phyloP scores from a whole-genome alignment of 495 filamentous ascomycete species.

The Patellaria atrata region DNA sequence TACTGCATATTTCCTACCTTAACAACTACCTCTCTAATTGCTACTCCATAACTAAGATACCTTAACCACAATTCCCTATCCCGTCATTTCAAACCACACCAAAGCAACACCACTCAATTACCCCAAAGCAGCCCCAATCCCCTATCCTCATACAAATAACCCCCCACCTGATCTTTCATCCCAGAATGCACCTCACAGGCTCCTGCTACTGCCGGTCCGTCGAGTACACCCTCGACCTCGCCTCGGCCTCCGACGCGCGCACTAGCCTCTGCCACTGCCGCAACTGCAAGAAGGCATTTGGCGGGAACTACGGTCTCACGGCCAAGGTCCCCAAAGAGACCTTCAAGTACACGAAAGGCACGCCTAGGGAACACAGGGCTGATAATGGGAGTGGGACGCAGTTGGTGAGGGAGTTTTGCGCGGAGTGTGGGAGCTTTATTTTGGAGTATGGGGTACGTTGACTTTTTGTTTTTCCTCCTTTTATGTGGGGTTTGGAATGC shows the following conservation, averaged over 20 bases:
- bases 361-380: constrained; percentile 36
- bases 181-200: constrained; percentile 25
- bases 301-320: constrained; percentile 47
- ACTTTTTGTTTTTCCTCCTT: neutral
- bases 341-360: constrained; percentile 20
- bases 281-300: constrained; percentile 54
- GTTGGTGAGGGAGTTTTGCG: constrained; percentile 50
- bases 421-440: constrained; percentile 45
- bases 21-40: no score
- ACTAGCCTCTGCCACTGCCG: constrained; percentile 52
- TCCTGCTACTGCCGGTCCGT: constrained; percentile 37
- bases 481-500: no score
- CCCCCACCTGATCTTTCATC: no score
- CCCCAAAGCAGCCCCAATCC: no score
- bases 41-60: no score
- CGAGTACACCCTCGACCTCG: constrained; percentile 33
- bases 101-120: no score
- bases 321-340: constrained; percentile 39
- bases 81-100: no score
- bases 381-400: constrained; percentile 41
- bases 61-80: no score
- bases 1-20: no score
- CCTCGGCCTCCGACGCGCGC: constrained; percentile 39
- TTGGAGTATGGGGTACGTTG: constrained; percentile 46
- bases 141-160: no score